These are phyloP conservation scores for Ogataea paraovalis DNA, from an alignment of 805 yeast species.

Conservation along the genomic window DNA sequence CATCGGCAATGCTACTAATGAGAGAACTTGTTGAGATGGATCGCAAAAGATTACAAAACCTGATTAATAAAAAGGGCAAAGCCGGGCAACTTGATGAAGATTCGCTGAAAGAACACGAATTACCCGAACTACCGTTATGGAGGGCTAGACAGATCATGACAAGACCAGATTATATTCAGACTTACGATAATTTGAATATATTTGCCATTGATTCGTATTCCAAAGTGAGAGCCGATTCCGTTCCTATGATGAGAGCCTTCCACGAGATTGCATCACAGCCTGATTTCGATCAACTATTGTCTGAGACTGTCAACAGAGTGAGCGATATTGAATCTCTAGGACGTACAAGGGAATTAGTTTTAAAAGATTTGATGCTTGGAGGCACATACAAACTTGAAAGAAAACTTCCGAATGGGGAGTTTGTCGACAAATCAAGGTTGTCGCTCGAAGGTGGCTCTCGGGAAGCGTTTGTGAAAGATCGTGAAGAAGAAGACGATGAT, in stretches of 20 bases:
- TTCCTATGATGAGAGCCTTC: slow-evolving; percentile 88
- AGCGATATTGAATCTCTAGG: slow-evolving; percentile 73
- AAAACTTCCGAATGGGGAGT: slow-evolving; percentile 2
- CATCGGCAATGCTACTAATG: slow-evolving; percentile 71
- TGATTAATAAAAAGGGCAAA: slow-evolving; percentile 23
- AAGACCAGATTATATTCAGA: slow-evolving; percentile 72
- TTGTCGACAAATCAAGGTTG: slow-evolving; percentile 5
- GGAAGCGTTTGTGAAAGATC: slow-evolving; percentile 10
- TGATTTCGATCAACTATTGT: slow-evolving; percentile 62
- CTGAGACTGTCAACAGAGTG: slow-evolving; percentile 64
- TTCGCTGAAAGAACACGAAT: slow-evolving; percentile 39
- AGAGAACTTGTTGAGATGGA: slow-evolving; percentile 70
- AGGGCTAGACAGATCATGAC: slow-evolving; percentile 84
- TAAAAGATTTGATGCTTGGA: slow-evolving; percentile 62
- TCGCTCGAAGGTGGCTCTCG: slow-evolving; percentile 17
- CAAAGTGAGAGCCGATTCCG: slow-evolving; percentile 73
- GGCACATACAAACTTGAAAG: slow-evolving; percentile 37
- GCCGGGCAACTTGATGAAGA: slow-evolving; percentile 1
- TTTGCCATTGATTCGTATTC: slow-evolving; percentile 76
- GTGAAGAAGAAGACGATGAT: slow-evolving; percentile 14
- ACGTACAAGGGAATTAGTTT: slow-evolving; percentile 70
- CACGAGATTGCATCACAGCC: slow-evolving; percentile 71
- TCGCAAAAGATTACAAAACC: slow-evolving; percentile 27
- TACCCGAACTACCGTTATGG: slow-evolving; percentile 80
- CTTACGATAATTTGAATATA: slow-evolving; percentile 69